These are phyloP conservation scores for Chaetomiaceae sp. DNA, from an alignment of 2,329 filamentous ascomycete genomes.

Conservation along the genomic window DNA sequence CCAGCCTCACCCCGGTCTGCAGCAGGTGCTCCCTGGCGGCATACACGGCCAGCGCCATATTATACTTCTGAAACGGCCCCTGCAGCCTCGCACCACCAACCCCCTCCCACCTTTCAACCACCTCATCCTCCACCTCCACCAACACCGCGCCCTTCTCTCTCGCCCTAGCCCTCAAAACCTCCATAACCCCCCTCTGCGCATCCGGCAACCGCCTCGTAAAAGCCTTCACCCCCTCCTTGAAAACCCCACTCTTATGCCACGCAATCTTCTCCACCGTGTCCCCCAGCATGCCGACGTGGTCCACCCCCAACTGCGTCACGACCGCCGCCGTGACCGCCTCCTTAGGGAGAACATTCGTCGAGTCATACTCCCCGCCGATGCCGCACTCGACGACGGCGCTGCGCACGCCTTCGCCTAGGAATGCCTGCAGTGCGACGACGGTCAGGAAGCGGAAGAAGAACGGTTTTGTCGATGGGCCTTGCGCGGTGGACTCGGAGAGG, in stretches of 20 bases:
- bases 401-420: constrained; percentile 68
- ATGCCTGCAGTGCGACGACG: constrained; percentile 80
- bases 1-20: constrained; percentile 21
- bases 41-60: constrained; percentile 52
- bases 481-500: constrained; percentile 42
- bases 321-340: constrained; percentile 52
- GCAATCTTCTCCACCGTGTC: constrained; percentile 61
- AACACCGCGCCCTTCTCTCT: constrained; percentile 47
- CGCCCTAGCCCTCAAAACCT: constrained; percentile 43
- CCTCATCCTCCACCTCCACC: constrained; percentile 38
- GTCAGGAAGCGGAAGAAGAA: constrained; percentile 92
- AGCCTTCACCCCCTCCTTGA: constrained; percentile 48
- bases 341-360: constrained; percentile 74
- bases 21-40: constrained; percentile 56
- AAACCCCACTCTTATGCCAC: constrained; percentile 69
- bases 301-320: constrained; percentile 63
- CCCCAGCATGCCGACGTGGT: constrained; percentile 61
- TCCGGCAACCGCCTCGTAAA: constrained; percentile 19
- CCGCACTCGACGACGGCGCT: constrained; percentile 87
- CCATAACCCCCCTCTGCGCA: constrained; percentile 22
- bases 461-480: constrained; percentile 64
- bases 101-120: constrained; percentile 39
- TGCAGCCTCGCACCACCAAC: constrained; percentile 38
- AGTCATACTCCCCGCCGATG: constrained; percentile 89
- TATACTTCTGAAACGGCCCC: constrained; percentile 52